phyloP scores from a whole-genome alignment of 2,329 filamentous ascomycete genomes.

The Talaromyces sp. region DNA sequence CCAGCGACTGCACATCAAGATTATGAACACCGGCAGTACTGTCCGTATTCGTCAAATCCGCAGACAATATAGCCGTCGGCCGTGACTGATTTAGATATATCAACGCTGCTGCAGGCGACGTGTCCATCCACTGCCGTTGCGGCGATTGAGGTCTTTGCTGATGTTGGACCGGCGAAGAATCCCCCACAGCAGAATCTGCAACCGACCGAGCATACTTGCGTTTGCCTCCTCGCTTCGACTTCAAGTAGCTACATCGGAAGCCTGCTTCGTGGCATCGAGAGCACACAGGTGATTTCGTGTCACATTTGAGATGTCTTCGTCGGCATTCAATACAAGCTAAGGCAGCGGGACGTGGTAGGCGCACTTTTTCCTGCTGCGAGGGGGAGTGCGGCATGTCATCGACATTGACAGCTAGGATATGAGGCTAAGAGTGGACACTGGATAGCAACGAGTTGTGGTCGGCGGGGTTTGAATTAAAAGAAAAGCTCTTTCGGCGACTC shows the following conservation, averaged over 20 bases:
- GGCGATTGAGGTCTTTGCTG: neutral
- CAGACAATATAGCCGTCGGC: neutral
- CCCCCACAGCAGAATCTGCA: neutral
- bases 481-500: neutral
- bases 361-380: constrained; percentile 1
- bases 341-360: constrained; percentile 7
- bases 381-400: constrained; percentile 2
- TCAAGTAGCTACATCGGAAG: constrained; percentile 8
- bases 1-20: neutral
- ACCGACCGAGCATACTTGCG: constrained; percentile 5
- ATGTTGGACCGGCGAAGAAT: neutral
- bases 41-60: neutral
- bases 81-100: constrained; percentile 2
- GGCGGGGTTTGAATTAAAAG: neutral
- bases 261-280: constrained; percentile 11
- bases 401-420: neutral
- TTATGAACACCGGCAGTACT: neutral
- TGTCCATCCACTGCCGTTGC: constrained; percentile 1
- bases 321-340: constrained; percentile 16
- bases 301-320: constrained; percentile 15
- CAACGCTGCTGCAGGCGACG: constrained; percentile 9
- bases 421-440: neutral
- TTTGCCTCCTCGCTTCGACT: constrained; percentile 15
- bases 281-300: constrained; percentile 8
- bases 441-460: neutral